Percentiles rank a stretch among this genome's conserved stretches.
phyloP scores from a whole-genome alignment of 495 filamentous ascomycete species.

The Podospora pseudocomata region DNA sequence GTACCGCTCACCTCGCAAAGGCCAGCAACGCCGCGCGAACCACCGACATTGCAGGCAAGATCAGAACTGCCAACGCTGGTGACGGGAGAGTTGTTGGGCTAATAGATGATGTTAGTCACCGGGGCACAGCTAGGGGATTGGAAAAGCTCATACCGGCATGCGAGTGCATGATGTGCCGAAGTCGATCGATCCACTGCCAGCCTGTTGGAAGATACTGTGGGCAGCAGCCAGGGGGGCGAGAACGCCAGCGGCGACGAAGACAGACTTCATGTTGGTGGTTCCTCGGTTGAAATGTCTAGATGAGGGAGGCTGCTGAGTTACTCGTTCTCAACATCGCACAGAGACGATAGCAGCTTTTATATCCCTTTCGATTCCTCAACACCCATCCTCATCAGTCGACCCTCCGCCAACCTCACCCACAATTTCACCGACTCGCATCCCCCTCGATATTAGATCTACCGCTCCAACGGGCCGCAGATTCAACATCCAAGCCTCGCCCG shows the following conservation, averaged over 20 bases:
- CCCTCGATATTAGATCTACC: constrained; percentile 17
- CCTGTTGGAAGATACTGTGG: constrained; percentile 45
- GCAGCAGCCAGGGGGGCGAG: constrained; percentile 20
- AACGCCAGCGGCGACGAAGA: constrained; percentile 16
- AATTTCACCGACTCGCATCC: constrained; percentile 3
- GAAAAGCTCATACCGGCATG: constrained; percentile 30
- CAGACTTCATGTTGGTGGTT: constrained; percentile 11
- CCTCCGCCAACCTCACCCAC: background rate
- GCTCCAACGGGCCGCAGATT: constrained; percentile 11
- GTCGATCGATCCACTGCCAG: constrained; percentile 17
- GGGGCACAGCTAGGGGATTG: constrained; percentile 36
- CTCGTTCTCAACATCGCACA: background rate
- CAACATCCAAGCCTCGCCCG: background rate
- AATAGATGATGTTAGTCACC: constrained; percentile 20
- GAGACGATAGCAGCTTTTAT: background rate
- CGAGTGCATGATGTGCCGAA: constrained; percentile 22
- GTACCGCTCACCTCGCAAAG: constrained; percentile 27
- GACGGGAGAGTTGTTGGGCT: constrained; percentile 44
- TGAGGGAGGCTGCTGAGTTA: background rate
- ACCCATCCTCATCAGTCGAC: background rate
- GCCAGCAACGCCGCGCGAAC: constrained; percentile 35
- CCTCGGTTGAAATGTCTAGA: background rate
- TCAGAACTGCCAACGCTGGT: constrained; percentile 34
- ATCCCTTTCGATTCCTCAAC: background rate
- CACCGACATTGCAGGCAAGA: constrained; percentile 40